Evolutionary conservation across 2,329 filamentous ascomycete species (phyloP).

Genomic region (Didymella keratinophila): DNA sequence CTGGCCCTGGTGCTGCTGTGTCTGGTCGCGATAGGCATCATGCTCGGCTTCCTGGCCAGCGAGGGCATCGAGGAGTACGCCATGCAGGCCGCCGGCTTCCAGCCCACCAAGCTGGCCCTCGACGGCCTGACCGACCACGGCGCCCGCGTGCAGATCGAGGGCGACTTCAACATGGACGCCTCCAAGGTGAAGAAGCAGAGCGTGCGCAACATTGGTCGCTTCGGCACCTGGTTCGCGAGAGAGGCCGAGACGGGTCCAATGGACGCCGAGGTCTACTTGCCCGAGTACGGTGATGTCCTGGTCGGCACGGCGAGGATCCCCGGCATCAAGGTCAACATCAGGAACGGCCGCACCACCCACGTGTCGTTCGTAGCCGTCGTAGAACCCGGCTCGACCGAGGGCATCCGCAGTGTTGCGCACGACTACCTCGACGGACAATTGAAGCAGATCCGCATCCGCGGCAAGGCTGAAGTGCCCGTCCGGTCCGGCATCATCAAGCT

Average conservation of each 20-base stretch:
- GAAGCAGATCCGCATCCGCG: constrained; percentile 73
- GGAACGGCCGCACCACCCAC: constrained; percentile 77
- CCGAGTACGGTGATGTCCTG: constrained; percentile 79
- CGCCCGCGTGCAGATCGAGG: constrained; percentile 80
- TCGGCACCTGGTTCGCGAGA: constrained; percentile 80
- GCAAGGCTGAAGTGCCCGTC: constrained; percentile 74
- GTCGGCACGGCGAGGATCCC: constrained; percentile 81
- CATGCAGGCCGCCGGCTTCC: constrained; percentile 80
- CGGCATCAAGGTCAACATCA: constrained; percentile 75
- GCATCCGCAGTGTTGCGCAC: constrained; percentile 80
- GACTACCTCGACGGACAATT: constrained; percentile 87
- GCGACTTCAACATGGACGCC: constrained; percentile 81
- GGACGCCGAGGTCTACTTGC: constrained; percentile 77
- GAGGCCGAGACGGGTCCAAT: constrained; percentile 78
- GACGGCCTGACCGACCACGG: constrained; percentile 83
- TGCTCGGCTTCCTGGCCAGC: constrained; percentile 85
- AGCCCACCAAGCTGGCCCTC: constrained; percentile 83
- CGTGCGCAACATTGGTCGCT: constrained; percentile 76
- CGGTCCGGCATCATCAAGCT: constrained; percentile 82
- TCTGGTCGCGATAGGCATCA: constrained; percentile 69
- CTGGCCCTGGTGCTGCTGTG: constrained; percentile 75
- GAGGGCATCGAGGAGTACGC: constrained; percentile 85
- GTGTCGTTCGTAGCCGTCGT: constrained; percentile 83
- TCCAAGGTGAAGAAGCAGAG: constrained; percentile 74
- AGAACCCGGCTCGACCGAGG: constrained; percentile 76